phyloP scores from a whole-genome alignment of 2,329 filamentous ascomycete genomes.

The Xylariaceae sp. region DNA sequence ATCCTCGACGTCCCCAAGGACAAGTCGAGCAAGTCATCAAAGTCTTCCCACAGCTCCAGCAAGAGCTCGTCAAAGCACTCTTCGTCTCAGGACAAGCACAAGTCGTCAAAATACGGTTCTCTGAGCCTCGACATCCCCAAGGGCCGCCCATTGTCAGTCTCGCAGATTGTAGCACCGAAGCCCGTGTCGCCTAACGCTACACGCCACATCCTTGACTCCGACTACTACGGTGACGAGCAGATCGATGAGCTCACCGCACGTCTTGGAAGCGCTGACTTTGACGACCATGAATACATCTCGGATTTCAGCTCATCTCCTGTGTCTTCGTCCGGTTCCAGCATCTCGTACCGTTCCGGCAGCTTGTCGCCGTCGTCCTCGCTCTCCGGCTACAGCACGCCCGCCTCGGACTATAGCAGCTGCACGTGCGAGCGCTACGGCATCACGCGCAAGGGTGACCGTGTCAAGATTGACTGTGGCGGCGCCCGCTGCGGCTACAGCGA shows the following conservation, averaged over 20 bases:
- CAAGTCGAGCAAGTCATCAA: constrained; percentile 40
- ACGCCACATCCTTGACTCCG: constrained; percentile 76
- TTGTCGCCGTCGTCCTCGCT: constrained; percentile 69
- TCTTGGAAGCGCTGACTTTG: constrained; percentile 61
- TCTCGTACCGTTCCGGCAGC: constrained; percentile 67
- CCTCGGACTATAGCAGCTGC: constrained; percentile 74
- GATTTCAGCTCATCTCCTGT: constrained; percentile 57
- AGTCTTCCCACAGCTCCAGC: constrained; percentile 46
- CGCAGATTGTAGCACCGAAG: constrained; percentile 86
- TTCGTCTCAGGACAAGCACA: constrained; percentile 41
- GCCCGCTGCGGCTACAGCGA: constrained; percentile 79
- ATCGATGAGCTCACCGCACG: constrained; percentile 76
- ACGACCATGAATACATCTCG: constrained; percentile 53
- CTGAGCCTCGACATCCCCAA: constrained; percentile 70
- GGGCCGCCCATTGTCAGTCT: constrained; percentile 81
- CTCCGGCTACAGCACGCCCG: constrained; percentile 74
- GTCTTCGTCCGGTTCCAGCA: constrained; percentile 64
- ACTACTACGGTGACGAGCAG: constrained; percentile 68
- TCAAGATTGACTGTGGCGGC: constrained; percentile 95
- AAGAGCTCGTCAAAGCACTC: constrained; percentile 38
- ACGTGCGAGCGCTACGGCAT: constrained; percentile 96
- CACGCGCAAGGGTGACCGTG: constrained; percentile 84
- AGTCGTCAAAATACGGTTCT: constrained; percentile 46
- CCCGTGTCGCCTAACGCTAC: constrained; percentile 84
- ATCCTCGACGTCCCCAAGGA: constrained; percentile 82